Evolutionary conservation across 768 basidiomycete species (phyloP).

Genomic region (Dacryopinax primogenitus): DNA sequence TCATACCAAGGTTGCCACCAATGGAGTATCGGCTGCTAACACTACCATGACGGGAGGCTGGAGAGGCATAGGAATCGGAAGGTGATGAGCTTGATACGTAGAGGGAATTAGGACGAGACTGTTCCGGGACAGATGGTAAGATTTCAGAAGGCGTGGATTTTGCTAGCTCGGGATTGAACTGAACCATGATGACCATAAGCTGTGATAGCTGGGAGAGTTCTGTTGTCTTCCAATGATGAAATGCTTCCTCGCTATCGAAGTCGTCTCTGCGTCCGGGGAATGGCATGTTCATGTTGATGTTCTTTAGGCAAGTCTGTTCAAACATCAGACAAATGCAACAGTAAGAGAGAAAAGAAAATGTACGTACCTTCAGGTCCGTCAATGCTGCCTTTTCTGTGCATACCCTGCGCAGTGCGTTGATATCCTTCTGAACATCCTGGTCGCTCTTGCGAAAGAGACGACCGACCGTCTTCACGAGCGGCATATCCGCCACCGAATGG

Average conservation of each 20-base stretch:
- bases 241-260: conserved; percentile 70
- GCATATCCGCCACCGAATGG: conserved; percentile 52
- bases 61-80: conserved; percentile 8
- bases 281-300: conserved; percentile 66
- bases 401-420: conserved; percentile 47
- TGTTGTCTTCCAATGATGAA: conserved; percentile 65
- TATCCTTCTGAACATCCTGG: conserved; percentile 54
- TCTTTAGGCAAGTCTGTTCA: conserved; percentile 72
- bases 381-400: conserved; percentile 83
- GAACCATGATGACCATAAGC: conserved; percentile 74
- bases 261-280: conserved; percentile 82
- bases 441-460: conserved; percentile 63
- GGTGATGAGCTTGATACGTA: conserved; percentile 1
- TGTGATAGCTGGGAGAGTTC: conserved; percentile 80
- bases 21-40: conserved; percentile 54
- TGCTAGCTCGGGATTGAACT: conserved; percentile 74
- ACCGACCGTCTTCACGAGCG: conserved; percentile 55
- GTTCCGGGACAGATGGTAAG: conserved; percentile 23
- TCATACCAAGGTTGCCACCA: conserved; percentile 22
- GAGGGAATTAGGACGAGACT: conserved; percentile 42
- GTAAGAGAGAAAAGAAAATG: conserved; percentile 11
- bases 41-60: conserved; percentile 43
- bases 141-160: conserved; percentile 56
- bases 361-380: conserved; percentile 64
- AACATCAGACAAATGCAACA: conserved; percentile 13